These are phyloP conservation scores for Posidonia australis DNA, from an alignment of 106 monocot species.

Conservation along the genomic window DNA sequence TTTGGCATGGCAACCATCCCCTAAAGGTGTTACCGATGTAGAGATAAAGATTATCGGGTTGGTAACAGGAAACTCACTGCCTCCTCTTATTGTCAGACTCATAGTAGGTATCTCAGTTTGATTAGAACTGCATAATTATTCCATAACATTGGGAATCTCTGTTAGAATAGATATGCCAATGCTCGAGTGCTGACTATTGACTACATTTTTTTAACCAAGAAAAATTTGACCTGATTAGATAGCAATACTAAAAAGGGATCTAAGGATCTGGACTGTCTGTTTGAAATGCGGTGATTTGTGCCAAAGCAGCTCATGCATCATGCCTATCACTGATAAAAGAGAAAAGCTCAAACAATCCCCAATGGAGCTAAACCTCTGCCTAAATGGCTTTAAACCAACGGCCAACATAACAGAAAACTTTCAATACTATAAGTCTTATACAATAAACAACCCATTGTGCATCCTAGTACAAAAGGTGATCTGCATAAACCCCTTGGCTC, in stretches of 20 bases:
- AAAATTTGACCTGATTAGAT: constrained; percentile 28
- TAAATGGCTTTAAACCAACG: too few species aligned
- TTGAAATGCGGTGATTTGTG: too few species aligned
- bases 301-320: too few species aligned
- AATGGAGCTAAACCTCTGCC: too few species aligned
- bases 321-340: too few species aligned
- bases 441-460: too few species aligned
- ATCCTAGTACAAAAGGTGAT: too few species aligned
- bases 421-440: too few species aligned
- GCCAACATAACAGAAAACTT: too few species aligned
- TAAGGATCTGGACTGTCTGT: constrained; percentile 12
- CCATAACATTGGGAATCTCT: not conserved
- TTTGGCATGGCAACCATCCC: not conserved
- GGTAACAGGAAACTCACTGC: constrained; percentile 50
- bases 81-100: constrained; percentile 45
- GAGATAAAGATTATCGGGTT: constrained; percentile 40
- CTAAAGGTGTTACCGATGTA: constrained; percentile 25
- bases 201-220: not conserved
- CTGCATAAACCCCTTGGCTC: too few species aligned
- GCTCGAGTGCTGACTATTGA: not conserved
- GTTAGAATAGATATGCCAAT: not conserved
- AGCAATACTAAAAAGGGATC: constrained; percentile 80
- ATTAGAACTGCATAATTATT: constrained; percentile 34
- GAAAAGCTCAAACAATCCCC: too few species aligned
- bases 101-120: constrained; percentile 31